Conservation (phyloP, 768 basidiomycete genomes). For the Lactarius psammicola region DNA sequence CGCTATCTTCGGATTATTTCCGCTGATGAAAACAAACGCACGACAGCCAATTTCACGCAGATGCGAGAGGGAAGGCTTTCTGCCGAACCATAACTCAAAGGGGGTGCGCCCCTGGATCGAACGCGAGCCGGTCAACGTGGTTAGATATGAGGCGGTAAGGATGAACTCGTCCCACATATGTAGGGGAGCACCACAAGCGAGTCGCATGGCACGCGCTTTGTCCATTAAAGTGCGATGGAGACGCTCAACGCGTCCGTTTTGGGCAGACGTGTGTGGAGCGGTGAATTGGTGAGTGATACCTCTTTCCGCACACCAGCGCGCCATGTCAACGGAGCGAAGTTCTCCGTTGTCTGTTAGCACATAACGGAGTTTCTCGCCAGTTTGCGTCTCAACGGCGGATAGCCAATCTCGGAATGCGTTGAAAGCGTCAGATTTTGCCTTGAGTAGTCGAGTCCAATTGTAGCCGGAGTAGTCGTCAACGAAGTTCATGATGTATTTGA, state of each 20-base stretch:
- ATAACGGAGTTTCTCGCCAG: neutral
- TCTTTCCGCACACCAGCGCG: neutral
- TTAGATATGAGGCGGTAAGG: conserved; percentile 6
- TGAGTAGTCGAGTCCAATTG: neutral
- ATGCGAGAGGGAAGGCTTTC: neutral
- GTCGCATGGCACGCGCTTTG: no score
- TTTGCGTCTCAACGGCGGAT: neutral
- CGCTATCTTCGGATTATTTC: neutral
- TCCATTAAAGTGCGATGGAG: no score
- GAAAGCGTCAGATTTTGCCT: neutral
- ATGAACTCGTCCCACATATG: conserved; percentile 1
- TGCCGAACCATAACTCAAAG: neutral
- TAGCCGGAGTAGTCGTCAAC: conserved; percentile 1
- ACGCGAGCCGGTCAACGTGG: neutral
- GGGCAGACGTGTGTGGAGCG: no score
- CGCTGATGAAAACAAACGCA: neutral
- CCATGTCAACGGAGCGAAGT: conserved; percentile 2
- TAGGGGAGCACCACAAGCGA: no score
- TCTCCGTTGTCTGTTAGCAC: conserved; percentile 8
- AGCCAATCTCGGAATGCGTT: neutral
- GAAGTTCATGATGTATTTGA: neutral
- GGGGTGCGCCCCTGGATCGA: conserved; percentile 25
- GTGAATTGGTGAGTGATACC: conserved; percentile 5
- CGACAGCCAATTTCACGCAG: conserved; percentile 7
- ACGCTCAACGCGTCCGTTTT: no score